Conservation (phyloP, 441 rosid genomes). For the Kokia cookei region DNA sequence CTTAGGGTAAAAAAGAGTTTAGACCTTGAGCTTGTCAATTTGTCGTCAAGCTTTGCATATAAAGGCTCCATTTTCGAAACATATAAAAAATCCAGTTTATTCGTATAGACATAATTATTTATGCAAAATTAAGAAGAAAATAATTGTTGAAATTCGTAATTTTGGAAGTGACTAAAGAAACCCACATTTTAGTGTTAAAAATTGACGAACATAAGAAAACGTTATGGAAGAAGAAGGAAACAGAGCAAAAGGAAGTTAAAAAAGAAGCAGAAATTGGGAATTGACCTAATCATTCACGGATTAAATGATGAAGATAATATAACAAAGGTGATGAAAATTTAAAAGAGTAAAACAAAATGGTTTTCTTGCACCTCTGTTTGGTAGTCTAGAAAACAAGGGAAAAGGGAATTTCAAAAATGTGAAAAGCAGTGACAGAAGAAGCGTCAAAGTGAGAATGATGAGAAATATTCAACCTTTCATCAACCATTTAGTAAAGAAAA, state of each 20-base stretch:
- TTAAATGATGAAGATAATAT: neutral
- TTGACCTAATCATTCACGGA: too few species aligned
- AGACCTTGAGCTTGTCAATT: slow-evolving; percentile 56
- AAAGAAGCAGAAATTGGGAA: neutral
- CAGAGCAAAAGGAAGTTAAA: neutral
- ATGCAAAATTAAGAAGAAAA: neutral
- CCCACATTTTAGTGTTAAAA: neutral
- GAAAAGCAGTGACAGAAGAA: neutral
- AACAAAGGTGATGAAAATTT: neutral
- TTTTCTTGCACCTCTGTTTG: neutral
- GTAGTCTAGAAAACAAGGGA: neutral
- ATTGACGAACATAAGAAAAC: neutral
- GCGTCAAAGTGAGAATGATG: too few species aligned
- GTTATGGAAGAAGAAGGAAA: neutral
- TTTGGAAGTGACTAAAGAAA: neutral
- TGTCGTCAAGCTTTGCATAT: slow-evolving; percentile 68
- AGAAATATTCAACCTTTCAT: too few species aligned
- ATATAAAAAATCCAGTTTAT: neutral
- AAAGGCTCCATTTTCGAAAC: slow-evolving; percentile 55
- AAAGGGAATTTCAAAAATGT: neutral
- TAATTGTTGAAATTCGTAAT: neutral
- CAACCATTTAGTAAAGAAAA: too few species aligned
- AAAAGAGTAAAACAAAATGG: neutral
- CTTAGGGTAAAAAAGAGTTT: neutral
- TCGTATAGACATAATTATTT: neutral